Evolutionary conservation across 225 moss, liverwort and hornwort species (phyloP).

Genomic region (Straminergon stramineum): DNA sequence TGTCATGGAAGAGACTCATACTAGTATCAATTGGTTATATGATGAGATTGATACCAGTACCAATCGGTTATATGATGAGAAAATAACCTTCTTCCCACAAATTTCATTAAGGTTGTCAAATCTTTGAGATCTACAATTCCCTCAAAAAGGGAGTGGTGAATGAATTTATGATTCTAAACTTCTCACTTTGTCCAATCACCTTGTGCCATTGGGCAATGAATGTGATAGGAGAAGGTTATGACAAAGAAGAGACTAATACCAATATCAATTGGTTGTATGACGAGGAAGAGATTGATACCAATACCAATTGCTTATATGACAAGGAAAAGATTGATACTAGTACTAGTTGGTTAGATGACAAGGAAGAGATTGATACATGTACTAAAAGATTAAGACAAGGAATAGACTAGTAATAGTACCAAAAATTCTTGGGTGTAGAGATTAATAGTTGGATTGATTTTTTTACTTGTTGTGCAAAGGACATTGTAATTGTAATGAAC

Average conservation of each 20-base stretch:
- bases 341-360: background rate
- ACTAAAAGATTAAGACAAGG: too few relatives aligned
- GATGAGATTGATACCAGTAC: too few relatives aligned
- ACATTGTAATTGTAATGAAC: background rate
- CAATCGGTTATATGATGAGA: background rate
- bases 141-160: background rate
- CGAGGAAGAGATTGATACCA: background rate
- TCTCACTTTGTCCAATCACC: background rate
- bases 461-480: background rate
- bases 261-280: background rate
- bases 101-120: background rate
- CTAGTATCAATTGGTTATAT: background rate
- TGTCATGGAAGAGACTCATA: background rate
- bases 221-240: background rate
- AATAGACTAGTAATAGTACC: background rate
- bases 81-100: background rate
- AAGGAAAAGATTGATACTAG: too few relatives aligned
- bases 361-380: background rate
- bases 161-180: too few relatives aligned
- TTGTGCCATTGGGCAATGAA: background rate
- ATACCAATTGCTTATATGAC: background rate
- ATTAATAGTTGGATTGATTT: background rate
- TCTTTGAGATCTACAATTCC: background rate
- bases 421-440: background rate
- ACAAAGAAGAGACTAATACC: background rate